Percentiles rank a stretch among this genome's conserved stretches.
Conservation (phyloP, 2,329 filamentous ascomycete genomes). For the Alternaria sp. region DNA sequence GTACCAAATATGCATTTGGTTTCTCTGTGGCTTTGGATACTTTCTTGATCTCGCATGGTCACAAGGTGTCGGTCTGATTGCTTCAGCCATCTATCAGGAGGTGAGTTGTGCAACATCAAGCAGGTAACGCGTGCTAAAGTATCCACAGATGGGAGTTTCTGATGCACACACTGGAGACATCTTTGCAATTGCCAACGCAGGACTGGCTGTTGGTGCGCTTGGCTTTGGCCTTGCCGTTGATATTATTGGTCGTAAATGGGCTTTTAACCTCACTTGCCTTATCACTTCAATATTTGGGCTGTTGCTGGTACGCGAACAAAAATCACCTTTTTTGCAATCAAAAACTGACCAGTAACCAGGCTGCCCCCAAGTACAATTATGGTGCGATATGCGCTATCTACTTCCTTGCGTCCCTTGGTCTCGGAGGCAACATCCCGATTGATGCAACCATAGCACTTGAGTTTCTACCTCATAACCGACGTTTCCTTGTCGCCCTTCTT, state of each 20-base stretch:
- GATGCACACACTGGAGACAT: slow-evolving; percentile 33
- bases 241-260: slow-evolving; percentile 40
- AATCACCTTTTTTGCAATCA: not conserved
- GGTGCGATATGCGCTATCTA: slow-evolving; percentile 40
- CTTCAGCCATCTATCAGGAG: slow-evolving; percentile 40
- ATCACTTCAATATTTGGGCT: slow-evolving; percentile 40
- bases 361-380: slow-evolving; percentile 43
- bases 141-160: slow-evolving; percentile 22
- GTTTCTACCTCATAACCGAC: slow-evolving; percentile 38
- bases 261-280: slow-evolving; percentile 39
- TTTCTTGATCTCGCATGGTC: slow-evolving; percentile 44
- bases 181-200: slow-evolving; percentile 40
- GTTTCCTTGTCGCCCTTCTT: slow-evolving; percentile 39
- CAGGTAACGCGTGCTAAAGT: not conserved
- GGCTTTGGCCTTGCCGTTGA: slow-evolving; percentile 38
- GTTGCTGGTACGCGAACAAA: slow-evolving; percentile 22
- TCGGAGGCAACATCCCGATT: slow-evolving; percentile 41
- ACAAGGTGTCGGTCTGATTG: slow-evolving; percentile 39
- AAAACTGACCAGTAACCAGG: slow-evolving; percentile 22
- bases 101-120: slow-evolving; percentile 17
- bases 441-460: slow-evolving; percentile 40
- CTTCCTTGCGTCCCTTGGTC: slow-evolving; percentile 36
- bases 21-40: slow-evolving; percentile 43
- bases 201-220: slow-evolving; percentile 38
- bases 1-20: slow-evolving; percentile 45